phyloP scores from a whole-genome alignment of 495 filamentous ascomycete species.

The Echria macrotheca region DNA sequence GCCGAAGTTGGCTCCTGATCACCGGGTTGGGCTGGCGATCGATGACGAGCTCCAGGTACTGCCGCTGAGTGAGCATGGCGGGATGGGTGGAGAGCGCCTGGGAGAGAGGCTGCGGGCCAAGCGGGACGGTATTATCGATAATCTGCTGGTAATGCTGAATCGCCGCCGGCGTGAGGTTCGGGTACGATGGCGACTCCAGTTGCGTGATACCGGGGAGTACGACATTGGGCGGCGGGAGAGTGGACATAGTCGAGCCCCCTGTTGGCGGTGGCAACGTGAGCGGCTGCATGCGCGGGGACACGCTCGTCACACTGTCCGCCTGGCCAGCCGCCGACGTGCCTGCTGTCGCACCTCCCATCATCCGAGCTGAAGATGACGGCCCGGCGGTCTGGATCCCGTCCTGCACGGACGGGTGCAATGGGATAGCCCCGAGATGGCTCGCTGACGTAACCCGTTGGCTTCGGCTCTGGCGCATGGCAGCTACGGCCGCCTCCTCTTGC shows the following conservation, averaged over 20 bases:
- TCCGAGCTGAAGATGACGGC: no score
- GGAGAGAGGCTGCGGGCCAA: conserved; percentile 37
- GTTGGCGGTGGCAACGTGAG: background rate
- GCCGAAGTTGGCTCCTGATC: conserved; percentile 36
- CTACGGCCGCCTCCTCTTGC: conserved; percentile 55
- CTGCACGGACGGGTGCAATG: conserved; percentile 17
- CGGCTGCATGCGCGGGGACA: background rate
- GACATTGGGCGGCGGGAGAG: background rate
- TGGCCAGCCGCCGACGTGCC: background rate
- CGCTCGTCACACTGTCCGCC: background rate
- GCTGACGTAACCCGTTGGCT: background rate
- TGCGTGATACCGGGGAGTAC: background rate
- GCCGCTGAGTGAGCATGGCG: conserved; percentile 36
- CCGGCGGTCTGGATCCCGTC: no score
- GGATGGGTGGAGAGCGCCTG: conserved; percentile 41
- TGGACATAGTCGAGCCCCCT: no score
- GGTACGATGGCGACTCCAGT: background rate
- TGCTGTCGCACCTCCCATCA: no score
- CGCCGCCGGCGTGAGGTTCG: conserved; percentile 3
- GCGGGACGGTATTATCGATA: conserved; percentile 39
- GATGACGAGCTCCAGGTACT: conserved; percentile 37
- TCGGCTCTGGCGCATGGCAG: conserved; percentile 25
- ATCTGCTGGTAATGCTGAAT: conserved; percentile 31
- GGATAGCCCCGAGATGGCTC: background rate
- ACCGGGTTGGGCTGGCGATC: conserved; percentile 37